Base-by-base conservation (phyloP, 2,329 filamentous ascomycete species). In the Penicillium brasilianum region DNA sequence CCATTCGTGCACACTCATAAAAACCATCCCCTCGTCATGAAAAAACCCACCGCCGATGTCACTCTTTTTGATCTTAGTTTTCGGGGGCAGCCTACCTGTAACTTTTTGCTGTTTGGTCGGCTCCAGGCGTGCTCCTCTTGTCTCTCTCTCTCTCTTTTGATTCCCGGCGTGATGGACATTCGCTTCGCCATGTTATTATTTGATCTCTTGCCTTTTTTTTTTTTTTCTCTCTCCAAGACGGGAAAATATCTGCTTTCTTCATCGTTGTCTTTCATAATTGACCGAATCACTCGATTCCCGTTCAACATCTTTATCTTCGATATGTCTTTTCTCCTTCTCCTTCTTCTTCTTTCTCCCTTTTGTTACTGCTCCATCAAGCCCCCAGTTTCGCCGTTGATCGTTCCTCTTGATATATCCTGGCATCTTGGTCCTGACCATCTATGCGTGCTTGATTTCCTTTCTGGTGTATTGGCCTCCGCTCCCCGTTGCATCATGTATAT, bases 131-230 rank as follows among this genome's bases (percentile, higher is more conserved):
- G 30, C 44, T 48, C 49, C 50, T 55, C 44, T 49, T 28, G 3
- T 28, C 25, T 28, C 25, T 28, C 25, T 49, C 25, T 49, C 46
- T 59, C 53, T 64, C 52, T 62, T 22, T 68, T 64, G 50, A 59
- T 59, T 64, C 64, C 63, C 64, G 65, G 66, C 66, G 61, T 67
- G 63, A 64, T 66, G 60, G 63, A 68, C 62, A 36, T 71, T 71
- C 61, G 53, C 66, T 69, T 70, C 62, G 58, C 57, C 60, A 70
- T 68, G 64, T 69, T 62, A 63, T 65, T 71, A 67, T 69, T 28
- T 67, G 44, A 61, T 41, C 37, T 62, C 57, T 65, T 62, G 30
- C 64, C 16, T 56, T 46, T 57, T 59, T 58, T 67, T 61, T 34
- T 49, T 55, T n/a, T n/a, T n/a, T n/a, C n/a, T n/a, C n/a, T n/a